Percentiles rank a stretch among this genome's conserved stretches.
These are phyloP conservation scores for Hirschioporus abietinus DNA, from an alignment of 768 basidiomycete genomes.

Conservation along the genomic window DNA sequence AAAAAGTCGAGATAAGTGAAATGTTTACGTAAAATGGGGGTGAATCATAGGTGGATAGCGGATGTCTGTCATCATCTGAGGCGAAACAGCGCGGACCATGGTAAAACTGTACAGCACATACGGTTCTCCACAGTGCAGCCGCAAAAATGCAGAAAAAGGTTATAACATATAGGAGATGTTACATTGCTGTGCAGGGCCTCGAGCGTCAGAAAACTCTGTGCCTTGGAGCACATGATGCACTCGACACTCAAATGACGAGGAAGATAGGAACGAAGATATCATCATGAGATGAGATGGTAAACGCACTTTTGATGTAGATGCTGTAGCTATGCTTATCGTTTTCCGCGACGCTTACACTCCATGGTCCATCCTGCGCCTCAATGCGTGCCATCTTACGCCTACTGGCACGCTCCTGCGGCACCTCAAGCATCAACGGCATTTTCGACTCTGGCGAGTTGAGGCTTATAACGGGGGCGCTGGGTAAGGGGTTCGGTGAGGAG, in stretches of 20 bases:
- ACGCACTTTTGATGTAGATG: constrained; percentile 89
- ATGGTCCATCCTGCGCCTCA: constrained; percentile 75
- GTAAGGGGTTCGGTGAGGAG: background rate
- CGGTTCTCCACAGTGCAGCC: constrained; percentile 3
- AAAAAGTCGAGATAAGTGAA: background rate
- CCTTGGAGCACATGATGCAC: background rate
- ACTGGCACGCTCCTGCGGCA: constrained; percentile 1
- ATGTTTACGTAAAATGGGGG: background rate
- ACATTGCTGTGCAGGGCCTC: background rate
- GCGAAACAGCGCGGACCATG: background rate
- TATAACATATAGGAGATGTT: constrained; percentile 15
- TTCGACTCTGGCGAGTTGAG: background rate
- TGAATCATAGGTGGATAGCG: background rate
- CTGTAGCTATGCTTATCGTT: constrained; percentile 68
- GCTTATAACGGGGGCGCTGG: background rate
- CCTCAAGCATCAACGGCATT: background rate
- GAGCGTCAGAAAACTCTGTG: background rate
- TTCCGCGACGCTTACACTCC: constrained; percentile 87
- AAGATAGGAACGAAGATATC: background rate
- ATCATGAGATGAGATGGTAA: constrained; percentile 8
- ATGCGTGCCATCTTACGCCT: constrained; percentile 37
- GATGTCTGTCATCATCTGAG: background rate
- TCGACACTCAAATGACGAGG: background rate
- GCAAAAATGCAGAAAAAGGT: constrained; percentile 16
- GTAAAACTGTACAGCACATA: background rate